Base-by-base conservation (phyloP, 2,329 filamentous ascomycete genomes). In the Dryadomyces quercus-mongolicae region DNA sequence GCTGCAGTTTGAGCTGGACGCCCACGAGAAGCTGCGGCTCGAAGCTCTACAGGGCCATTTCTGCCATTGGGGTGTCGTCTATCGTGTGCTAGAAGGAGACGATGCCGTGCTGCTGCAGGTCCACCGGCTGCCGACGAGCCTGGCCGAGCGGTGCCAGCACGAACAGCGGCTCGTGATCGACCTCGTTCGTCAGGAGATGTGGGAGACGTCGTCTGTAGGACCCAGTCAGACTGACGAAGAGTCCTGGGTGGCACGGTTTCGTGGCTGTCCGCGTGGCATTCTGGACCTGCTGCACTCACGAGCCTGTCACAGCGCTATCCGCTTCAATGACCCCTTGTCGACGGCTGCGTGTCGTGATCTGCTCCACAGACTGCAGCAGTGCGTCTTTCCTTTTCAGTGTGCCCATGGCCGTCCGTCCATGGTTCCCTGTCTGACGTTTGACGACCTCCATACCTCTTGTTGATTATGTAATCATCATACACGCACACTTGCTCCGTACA, bases 361-460 rank as follows among this genome's bases (percentile, higher is more conserved):
- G 38, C 65, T 92, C 0, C 57, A 54, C 1, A 72, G 73, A 3
- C 68, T 93, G n/a, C 74, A 77, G 0, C 63, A 62, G 0, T 90
- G 85, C 60, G 74, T 73, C 0, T 88, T 92, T 58, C 88, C 88
- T 0, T 93, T 93, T 60, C 84, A 88, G 64, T 94, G 88, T 67
- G 88, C 88, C 1, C 88, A 94, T 71, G 88, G 88, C 0, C 73
- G 83, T 53, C 82, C 82, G 1, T 82, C 78, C 38, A 78, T 86
- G 75, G 75, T 78, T 6, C 82, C 82, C 2, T n/a, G n/a, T n/a
- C 57, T 86, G n/a, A 66, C 83, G 4, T 74, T 81, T n/a, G n/a
- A n/a, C n/a, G n/a, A n/a, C 40, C 10, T 16, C 40, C 10, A 43
- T 6, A 43, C 40, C 5, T 16, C n/a, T 6, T 44, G 8, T 16